Evolutionary conservation across 31 red algal genomes (phyloP).

Genomic region (Endocladia muricata): DNA sequence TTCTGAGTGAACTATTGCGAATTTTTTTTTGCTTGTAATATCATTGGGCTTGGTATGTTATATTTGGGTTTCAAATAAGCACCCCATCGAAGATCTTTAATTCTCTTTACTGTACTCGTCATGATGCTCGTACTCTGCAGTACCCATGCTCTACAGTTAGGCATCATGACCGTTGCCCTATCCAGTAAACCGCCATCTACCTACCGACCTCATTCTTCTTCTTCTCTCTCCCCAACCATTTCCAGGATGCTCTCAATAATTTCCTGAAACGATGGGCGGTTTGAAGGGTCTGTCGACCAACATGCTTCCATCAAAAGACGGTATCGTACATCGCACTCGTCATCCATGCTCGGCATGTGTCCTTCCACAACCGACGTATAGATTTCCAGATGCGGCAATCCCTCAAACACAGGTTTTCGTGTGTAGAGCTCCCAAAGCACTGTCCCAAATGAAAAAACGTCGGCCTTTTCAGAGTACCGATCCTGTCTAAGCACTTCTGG

Average conservation of each 20-base stretch:
- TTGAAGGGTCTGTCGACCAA: constrained; percentile 44
- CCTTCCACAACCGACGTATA: constrained; percentile 57
- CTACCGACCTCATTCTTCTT: too few relatives aligned
- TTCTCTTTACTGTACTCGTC: too few relatives aligned
- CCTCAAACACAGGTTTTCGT: constrained; percentile 59
- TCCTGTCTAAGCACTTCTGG: constrained; percentile 96
- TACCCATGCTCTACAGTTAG: too few relatives aligned
- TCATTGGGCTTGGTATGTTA: too few relatives aligned
- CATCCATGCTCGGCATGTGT: constrained; percentile 68
- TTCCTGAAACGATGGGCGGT: constrained; percentile 59
- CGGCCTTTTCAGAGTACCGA: constrained; percentile 87
- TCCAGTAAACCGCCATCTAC: too few relatives aligned
- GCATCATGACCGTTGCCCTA: too few relatives aligned
- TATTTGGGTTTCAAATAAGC: too few relatives aligned
- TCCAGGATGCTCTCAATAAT: constrained; percentile 40
- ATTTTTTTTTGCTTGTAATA: too few relatives aligned
- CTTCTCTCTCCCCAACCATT: constrained; percentile 53
- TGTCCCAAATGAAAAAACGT: constrained; percentile 95
- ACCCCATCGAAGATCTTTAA: too few relatives aligned
- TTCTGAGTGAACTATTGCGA: too few relatives aligned
- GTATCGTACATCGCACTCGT: constrained; percentile 50
- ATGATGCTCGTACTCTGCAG: too few relatives aligned
- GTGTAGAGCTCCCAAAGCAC: constrained; percentile 93
- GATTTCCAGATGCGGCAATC: constrained; percentile 68
- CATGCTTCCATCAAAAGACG: constrained; percentile 50